Conservation (phyloP, 495 filamentous ascomycete species). For the Bathelium albidoporum region DNA sequence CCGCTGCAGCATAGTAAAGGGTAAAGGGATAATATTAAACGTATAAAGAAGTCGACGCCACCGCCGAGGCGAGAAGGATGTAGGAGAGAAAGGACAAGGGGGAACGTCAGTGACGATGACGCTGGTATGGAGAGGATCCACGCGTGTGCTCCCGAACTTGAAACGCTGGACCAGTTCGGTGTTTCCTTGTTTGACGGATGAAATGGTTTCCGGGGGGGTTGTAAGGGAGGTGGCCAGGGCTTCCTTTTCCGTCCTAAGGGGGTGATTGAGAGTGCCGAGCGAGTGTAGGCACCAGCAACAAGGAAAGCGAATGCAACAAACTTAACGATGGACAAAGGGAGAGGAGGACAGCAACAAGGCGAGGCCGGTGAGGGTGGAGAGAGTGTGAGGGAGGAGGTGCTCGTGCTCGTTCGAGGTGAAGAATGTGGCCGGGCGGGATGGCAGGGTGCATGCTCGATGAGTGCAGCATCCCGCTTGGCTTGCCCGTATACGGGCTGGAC, state of each 20-base stretch:
- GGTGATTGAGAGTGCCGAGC: too few species aligned
- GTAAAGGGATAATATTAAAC: neutral
- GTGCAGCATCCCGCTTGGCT: neutral
- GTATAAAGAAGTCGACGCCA: neutral
- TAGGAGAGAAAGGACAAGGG: constrained; percentile 2
- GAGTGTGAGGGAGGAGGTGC: neutral
- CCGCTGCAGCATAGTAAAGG: neutral
- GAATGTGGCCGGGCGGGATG: too few species aligned
- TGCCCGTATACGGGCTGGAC: neutral
- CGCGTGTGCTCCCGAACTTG: neutral
- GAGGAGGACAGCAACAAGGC: neutral
- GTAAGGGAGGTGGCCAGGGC: neutral
- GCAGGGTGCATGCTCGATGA: too few species aligned
- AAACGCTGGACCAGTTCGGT: neutral
- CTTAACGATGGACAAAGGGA: neutral
- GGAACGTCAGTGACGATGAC: neutral
- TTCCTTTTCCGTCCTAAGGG: neutral
- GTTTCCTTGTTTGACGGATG: neutral
- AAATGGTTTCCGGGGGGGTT: neutral
- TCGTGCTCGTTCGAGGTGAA: neutral
- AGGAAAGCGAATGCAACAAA: neutral
- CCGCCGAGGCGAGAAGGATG: neutral
- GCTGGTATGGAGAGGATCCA: neutral
- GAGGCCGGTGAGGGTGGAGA: neutral
- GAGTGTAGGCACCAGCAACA: neutral